Evolutionary conservation across 345 rosid genomes (phyloP), one percentile per base, ranked within the genome.

Genomic region (Mallotus nudiflorus): DNA sequence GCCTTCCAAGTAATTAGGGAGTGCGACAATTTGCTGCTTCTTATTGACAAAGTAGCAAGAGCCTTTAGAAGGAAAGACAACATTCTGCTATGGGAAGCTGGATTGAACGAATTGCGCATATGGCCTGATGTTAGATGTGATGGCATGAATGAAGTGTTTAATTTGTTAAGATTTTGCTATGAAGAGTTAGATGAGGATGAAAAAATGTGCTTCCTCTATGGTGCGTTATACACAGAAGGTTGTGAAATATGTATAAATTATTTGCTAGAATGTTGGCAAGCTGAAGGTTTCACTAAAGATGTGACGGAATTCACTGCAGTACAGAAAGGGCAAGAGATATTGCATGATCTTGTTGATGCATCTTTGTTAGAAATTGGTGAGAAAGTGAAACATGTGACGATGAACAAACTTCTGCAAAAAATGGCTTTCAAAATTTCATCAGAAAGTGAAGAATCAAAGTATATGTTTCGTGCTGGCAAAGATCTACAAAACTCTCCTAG

Each of bases 171-270:
- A n/a, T n/a, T n/a, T n/a, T n/a, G n/a, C n/a, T n/a, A n/a, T n/a
- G n/a, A n/a, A n/a, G n/a, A n/a, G n/a, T n/a, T n/a, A n/a, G n/a
- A n/a, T n/a, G n/a, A n/a, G n/a, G n/a, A n/a, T n/a, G n/a, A n/a
- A n/a, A n/a, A n/a, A n/a, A n/a, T n/a, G n/a, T n/a, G n/a, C n/a
- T 80, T 80, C 39, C 40, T 80, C 9, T 76, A 76, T 28, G 66
- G 76, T 31, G 73, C 81, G 4, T 31, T 77, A 27, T 74, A 53
- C 39, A 67, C 71, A 0, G 81, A 71, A 49, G 76, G 54, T 24
- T 39, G 15, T 9, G 77, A 66, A 6, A 81, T 81, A 22, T 66
- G 33, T 19, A 54, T 37, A 40, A 76, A 81, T 40, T 70, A 77
- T 52, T 35, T 73, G 69, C 24, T 81, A 18, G 73, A 77, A 58